Evolutionary conservation across 768 basidiomycete species (phyloP).

Genomic region (Podaxis pistillaris): DNA sequence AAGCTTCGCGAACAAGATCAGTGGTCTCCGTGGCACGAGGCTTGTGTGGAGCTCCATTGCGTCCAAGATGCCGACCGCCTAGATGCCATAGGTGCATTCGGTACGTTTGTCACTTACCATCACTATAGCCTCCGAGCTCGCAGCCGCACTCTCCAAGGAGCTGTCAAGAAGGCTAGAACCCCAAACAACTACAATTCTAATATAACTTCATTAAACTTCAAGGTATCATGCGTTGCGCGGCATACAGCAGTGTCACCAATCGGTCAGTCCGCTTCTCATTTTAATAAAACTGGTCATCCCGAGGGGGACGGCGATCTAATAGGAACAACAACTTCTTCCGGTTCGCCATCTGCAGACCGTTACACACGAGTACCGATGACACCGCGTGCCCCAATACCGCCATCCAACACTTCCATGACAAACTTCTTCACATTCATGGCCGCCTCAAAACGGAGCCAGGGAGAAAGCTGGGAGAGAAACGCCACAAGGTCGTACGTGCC

Average conservation of each 20-base stretch:
- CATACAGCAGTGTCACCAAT: slow-evolving; percentile 57
- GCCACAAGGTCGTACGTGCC: slow-evolving; percentile 64
- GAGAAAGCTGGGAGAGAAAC: slow-evolving; percentile 59
- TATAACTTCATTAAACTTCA: slow-evolving; percentile 5
- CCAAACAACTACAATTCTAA: neutral
- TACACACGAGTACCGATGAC: slow-evolving; percentile 49
- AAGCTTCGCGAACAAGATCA: slow-evolving; percentile 51
- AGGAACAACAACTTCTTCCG: neutral
- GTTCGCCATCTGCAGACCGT: slow-evolving; percentile 28
- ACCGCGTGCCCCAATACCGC: slow-evolving; percentile 47
- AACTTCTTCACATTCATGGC: slow-evolving; percentile 71
- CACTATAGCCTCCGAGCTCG: neutral
- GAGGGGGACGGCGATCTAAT: slow-evolving; percentile 9
- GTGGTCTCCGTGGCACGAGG: slow-evolving; percentile 67
- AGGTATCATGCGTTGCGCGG: slow-evolving; percentile 70
- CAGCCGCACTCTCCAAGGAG: slow-evolving; percentile 3
- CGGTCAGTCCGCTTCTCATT: slow-evolving; percentile 29
- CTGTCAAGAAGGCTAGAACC: slow-evolving; percentile 3
- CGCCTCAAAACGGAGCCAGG: slow-evolving; percentile 79
- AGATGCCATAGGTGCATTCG: slow-evolving; percentile 82
- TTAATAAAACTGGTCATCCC: slow-evolving; percentile 8
- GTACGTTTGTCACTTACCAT: slow-evolving; percentile 36
- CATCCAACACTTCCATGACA: slow-evolving; percentile 84
- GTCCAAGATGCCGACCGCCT: slow-evolving; percentile 80
- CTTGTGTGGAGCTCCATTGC: slow-evolving; percentile 75